phyloP scores from a whole-genome alignment of 257 asterid species.

The Solanum pennellii region DNA sequence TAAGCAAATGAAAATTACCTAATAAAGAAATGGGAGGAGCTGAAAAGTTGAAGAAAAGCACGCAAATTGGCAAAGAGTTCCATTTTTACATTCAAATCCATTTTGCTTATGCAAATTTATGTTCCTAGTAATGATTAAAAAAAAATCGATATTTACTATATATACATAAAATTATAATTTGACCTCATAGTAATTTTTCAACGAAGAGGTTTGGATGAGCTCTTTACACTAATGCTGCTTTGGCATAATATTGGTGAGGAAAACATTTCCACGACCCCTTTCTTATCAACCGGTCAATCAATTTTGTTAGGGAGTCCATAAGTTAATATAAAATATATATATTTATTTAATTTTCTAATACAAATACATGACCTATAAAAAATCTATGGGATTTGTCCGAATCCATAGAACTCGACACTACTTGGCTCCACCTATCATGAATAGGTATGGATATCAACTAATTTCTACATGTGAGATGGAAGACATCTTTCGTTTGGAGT shows the following conservation, averaged over 20 bases:
- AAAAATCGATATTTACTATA: too few relatives aligned
- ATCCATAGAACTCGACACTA: too few relatives aligned
- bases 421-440: neutral
- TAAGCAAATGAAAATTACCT: neutral
- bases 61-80: neutral
- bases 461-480: neutral
- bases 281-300: too few relatives aligned
- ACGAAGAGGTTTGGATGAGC: neutral
- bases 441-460: neutral
- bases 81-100: neutral
- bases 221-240: too few relatives aligned
- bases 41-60: neutral
- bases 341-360: too few relatives aligned
- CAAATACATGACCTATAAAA: too few relatives aligned
- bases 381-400: rapidly evolving
- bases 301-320: rapidly evolving
- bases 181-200: too few relatives aligned
- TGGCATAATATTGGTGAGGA: too few relatives aligned
- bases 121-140: neutral
- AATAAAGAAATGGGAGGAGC: neutral
- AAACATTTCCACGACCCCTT: too few relatives aligned
- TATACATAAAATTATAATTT: too few relatives aligned
- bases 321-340: too few relatives aligned
- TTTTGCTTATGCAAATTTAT: neutral
- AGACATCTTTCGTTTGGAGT: neutral